Base-by-base conservation (phyloP, 2,329 filamentous ascomycete genomes). In the Pyrenophora teres region DNA sequence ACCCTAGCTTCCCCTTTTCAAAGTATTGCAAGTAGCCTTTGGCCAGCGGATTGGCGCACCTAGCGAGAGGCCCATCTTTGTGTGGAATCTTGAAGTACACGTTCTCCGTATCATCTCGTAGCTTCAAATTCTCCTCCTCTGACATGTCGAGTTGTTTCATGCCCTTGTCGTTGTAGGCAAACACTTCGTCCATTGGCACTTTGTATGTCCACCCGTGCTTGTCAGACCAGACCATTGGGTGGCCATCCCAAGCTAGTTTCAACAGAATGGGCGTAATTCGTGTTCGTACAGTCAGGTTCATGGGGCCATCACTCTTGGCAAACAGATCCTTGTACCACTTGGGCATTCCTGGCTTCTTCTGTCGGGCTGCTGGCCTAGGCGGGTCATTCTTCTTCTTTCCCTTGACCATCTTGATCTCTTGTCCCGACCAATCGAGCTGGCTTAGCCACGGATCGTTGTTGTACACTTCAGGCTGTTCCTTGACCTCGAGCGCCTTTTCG, bases 291-390 rank as follows among this genome's bases (percentile, higher is more conserved):
- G 90, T 90, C 15, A 99, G 77, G 53, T 80, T 87, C 50, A 97
- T 94, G 0, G 83, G 83, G 0, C 81, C 77, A 52, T 86, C 83
- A 19, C 77, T 87, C 50, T 85, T 91, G 1, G 82, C 64, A 63
- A 95, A 96, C 1, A 99, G 78, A 70, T 92, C 91, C 68, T 94
- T 97, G 76, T 96, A 99, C 94, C 94, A 99, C 59, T 89, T 83
- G 0, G 94, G 94, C 88, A 90, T 94, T 12, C 94, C 94, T 0
- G 93, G 92, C 76, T 88, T 91, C 80, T 97, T 99, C 71, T 99
- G 94, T 39, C 89, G 81, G 9, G 87, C 87, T 6, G 87, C 88
- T 25, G 88, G 91, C 38, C 91, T 81, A 2, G 89, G 88, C 9
- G 88, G 86, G 49, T 95, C 90, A 8, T 78, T 80, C 72, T 96